Evolutionary conservation across 2,329 filamentous ascomycete genomes (phyloP).

Genomic region (Balansia obtecta): DNA sequence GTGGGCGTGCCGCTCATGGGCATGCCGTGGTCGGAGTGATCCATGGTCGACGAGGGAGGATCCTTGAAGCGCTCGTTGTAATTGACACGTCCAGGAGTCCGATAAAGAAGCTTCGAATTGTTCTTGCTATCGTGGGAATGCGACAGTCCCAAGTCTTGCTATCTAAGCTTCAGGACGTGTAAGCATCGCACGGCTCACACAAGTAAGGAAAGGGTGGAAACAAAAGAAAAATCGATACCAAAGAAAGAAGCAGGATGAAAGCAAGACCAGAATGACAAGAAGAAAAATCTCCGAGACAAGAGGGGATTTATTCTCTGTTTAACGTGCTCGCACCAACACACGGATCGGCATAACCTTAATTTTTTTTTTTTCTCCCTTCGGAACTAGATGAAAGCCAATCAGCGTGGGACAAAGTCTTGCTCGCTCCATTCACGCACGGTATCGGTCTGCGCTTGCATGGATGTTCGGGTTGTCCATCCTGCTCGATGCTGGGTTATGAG

Average conservation of each 20-base stretch:
- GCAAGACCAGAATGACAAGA: background rate
- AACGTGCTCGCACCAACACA: background rate
- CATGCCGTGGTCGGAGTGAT: constrained; percentile 10
- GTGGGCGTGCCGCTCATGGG: constrained; percentile 1
- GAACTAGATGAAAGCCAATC: background rate
- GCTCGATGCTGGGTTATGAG: background rate
- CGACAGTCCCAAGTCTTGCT: no score
- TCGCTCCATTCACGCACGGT: background rate
- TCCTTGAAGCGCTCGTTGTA: no score
- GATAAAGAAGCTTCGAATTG: no score
- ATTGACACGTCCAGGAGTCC: no score
- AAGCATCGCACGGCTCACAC: no score
- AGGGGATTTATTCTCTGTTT: background rate
- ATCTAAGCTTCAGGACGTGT: no score
- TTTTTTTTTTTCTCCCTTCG: background rate
- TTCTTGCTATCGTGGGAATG: no score
- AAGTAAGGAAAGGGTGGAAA: no score
- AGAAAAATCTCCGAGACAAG: background rate
- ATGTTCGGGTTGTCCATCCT: no score
- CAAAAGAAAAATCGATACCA: no score
- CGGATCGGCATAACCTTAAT: background rate
- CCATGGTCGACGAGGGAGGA: constrained; percentile 3
- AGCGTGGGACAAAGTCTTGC: background rate
- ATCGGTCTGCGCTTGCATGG: background rate
- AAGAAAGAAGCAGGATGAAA: no score